phyloP scores from a whole-genome alignment of 306 rosid species.

The Oxytropis ochrocephala region DNA sequence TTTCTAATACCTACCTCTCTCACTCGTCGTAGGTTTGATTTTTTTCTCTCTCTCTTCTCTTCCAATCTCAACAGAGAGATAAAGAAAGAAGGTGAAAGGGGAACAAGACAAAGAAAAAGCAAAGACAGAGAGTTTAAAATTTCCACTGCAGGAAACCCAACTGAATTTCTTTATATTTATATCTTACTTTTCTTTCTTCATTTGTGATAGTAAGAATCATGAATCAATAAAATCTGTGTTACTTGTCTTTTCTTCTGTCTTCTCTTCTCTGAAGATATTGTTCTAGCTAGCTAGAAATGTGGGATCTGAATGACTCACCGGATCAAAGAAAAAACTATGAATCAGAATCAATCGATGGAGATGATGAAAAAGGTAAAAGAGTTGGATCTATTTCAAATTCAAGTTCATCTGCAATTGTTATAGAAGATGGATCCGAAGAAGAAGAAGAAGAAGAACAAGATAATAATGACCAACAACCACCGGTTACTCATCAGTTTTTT shows the following conservation, averaged over 20 bases:
- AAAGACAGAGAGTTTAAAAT: neutral
- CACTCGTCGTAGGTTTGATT: constrained; percentile 32
- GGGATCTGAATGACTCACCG: constrained; percentile 97
- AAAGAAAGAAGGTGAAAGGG: neutral
- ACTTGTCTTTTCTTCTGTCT: neutral
- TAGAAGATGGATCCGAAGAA: constrained; percentile 76
- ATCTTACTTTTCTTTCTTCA: neutral
- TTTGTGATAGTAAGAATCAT: neutral
- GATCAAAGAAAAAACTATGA: constrained; percentile 49
- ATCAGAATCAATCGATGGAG: constrained; percentile 58
- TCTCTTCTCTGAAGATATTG: neutral
- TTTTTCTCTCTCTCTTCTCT: constrained; percentile 9
- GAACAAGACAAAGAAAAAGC: neutral
- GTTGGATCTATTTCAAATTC: constrained; percentile 87
- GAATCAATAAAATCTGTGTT: constrained; percentile 7
- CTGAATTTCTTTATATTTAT: neutral
- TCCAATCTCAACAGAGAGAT: neutral
- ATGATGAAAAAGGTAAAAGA: constrained; percentile 57
- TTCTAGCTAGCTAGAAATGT: constrained; percentile 41
- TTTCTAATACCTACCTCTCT: neutral
- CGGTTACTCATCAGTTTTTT: constrained; percentile 71
- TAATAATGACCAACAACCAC: constrained; percentile 42
- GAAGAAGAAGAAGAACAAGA: too few species aligned
- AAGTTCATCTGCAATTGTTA: constrained; percentile 64
- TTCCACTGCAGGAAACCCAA: constrained; percentile 5